Evolutionary conservation across 2,329 filamentous ascomycete genomes (phyloP), one percentile per base, ranked within the genome.

Genomic region (Aureobasidium melanogenum): DNA sequence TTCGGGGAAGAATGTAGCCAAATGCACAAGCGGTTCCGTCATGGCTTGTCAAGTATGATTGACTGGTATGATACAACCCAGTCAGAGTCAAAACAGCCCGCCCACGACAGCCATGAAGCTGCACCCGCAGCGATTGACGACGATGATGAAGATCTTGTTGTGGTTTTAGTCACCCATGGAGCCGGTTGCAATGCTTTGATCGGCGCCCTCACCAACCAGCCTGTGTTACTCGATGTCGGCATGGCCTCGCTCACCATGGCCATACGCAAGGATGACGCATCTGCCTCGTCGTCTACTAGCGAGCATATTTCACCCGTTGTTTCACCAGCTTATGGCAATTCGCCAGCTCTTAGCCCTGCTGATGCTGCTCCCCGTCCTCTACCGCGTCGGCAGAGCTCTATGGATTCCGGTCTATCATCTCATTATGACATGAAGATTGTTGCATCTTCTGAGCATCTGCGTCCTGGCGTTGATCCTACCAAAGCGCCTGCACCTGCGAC

Each of bases 121-220:
- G 64, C 57, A 2, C 44, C 64, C 15, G 70, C 72, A 24, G 64
- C 64, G 36, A 64, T 66, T 26, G 63, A 76, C 0, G 72, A 77
- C 14, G 77, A 81, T 1, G 81, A 85, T 36, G 80, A 84, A 1
- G 89, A 96, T 67, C 83, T 91, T 1, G 86, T 97, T 1, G 78
- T 99, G 17, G 81, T 99, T 43, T 76, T 99, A 8, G 88, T 99
- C 24, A 96, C 94, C 0, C 94, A 99, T 70, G 93, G 93, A 26
- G 94, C 94, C 15, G 94, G 94, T 41, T 96, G 93, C 75, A 99
- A 99, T 75, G 94, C 94, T 2, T 76, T 99, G 47, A 92, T 99
- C 64, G 91, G 93, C 14, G 91, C 91, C 28, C 83, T 99, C 65
- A 95, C 92, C 0, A 89, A 93, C 63, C 89, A 96, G 69, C 93